Base-by-base conservation (phyloP, 495 filamentous ascomycete species). In the Thozetella sp. region DNA sequence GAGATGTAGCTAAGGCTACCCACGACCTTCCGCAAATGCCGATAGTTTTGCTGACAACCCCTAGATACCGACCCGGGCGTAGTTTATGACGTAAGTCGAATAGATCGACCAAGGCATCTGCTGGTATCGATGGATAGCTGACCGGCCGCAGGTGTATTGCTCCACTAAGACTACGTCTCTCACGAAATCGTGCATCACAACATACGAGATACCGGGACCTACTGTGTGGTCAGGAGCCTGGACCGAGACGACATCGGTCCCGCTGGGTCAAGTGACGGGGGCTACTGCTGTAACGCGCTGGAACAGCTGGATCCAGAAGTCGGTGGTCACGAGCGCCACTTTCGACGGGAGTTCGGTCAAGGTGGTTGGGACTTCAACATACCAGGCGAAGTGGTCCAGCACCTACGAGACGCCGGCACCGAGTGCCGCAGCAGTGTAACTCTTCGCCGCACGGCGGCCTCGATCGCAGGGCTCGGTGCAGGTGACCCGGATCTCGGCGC, bases 71-170 rank as follows among this genome's bases (percentile, higher is more conserved):
- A 69, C 22, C 71, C 70, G 2, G 71, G 72, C 1, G 59, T 75
- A 25, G 48, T 71, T 1, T 70, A 72, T 53, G 67, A 75, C 60
- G 68, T 65, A 57, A 4, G 68, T 65, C 45, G 26, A 19, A 1
- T 2, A n/a, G 60, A n/a, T n/a, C n/a, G n/a, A n/a, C n/a, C n/a
- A n/a, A n/a, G n/a, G n/a, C n/a, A n/a, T n/a, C n/a, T n/a, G n/a
- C n/a, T n/a, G n/a, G n/a, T n/a, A n/a, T n/a, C n/a, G n/a, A n/a
- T n/a, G n/a, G n/a, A n/a, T n/a, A n/a, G n/a, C n/a, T n/a, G n/a
- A n/a, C n/a, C n/a, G n/a, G n/a, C n/a, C n/a, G n/a, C n/a, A 73
- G 66, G 57, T 73, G 3, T 74, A 70, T 56, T 73, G 68, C 55
- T 71, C 67, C 1, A 72, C 67, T 1, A 67, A 72, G 24, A 67